Evolutionary conservation across 441 rosid genomes (phyloP), one percentile per base, ranked within the genome.

Genomic region (Geranium incanum): DNA sequence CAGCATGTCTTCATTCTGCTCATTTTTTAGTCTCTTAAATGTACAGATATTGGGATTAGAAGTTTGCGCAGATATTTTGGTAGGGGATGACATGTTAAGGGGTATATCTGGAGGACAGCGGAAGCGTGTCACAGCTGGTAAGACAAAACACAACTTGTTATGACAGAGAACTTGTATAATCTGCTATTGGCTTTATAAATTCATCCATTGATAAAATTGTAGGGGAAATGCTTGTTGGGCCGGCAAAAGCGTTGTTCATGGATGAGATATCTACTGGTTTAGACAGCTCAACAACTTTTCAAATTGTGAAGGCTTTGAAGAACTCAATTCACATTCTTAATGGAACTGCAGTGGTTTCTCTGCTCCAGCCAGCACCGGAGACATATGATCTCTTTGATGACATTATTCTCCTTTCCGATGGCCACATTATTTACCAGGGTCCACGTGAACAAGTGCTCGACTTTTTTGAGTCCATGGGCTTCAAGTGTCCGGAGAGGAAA

Each of bases 321-420:
- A 88, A 89, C 74, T 76, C 70, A 8, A 79, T 88, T 72, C 98
- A 91, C 72, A 88, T 93, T 79, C 82, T 93, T 62, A 78, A 85
- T 28, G 97, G 95, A 68, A 93, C 97, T 28, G 90, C 90, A 18
- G 72, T 88, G 36, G 81, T 93, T 28, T 91, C 98, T 41, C 98
- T 91, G 75, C 98, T 91, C 36, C 97, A 93, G 86, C 98, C 98
- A 36, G 95, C 96, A 0, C 97, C 98, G 0, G 98, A 93, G 84
- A 93, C 97, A 50, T 91, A 86, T 67, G 81, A 86, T 71, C 88
- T 91, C 59, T 93, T 91, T 16, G 98, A 91, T 77, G 98, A 93
- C 74, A 87, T 93, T 63, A 75, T 91, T 67, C 91, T 93, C 67
- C 82, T 93, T 52, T 85, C 95, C 0, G 98, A 93, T 68, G 92